phyloP scores from a whole-genome alignment of 2,329 filamentous ascomycete genomes.

The Xylaria hypoxylon region DNA sequence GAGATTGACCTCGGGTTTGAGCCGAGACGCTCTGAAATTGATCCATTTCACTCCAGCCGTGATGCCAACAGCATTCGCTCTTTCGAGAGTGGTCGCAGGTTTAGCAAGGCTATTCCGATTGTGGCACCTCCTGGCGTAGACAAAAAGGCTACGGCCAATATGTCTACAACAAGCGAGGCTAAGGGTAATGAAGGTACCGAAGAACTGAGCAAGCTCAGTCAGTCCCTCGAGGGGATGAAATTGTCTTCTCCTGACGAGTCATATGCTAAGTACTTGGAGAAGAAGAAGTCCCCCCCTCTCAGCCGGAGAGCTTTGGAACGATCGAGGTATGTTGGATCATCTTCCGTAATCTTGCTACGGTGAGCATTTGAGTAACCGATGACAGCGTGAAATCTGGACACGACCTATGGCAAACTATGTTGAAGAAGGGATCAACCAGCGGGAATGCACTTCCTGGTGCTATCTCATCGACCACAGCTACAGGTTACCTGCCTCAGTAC shows the following conservation, averaged over 20 bases:
- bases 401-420: constrained; percentile 62
- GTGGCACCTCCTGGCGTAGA: constrained; percentile 47
- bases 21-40: constrained; percentile 39
- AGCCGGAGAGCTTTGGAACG: constrained; percentile 45
- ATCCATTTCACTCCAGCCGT: constrained; percentile 46
- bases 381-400: constrained; percentile 56
- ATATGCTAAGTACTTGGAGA: constrained; percentile 30
- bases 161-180: constrained; percentile 4
- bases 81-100: constrained; percentile 42
- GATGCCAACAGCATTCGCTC: constrained; percentile 43
- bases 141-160: constrained; percentile 32
- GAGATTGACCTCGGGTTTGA: constrained; percentile 36
- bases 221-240: constrained; percentile 29
- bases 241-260: constrained; percentile 34
- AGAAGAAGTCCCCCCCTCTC: constrained; percentile 39
- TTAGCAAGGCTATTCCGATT: constrained; percentile 53
- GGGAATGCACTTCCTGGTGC: constrained; percentile 59
- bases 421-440: constrained; percentile 65
- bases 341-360: background rate
- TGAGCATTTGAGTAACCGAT: constrained; percentile 27
- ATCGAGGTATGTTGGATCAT: constrained; percentile 47
- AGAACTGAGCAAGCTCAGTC: constrained; percentile 31
- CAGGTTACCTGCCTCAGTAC: constrained; percentile 66
- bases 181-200: constrained; percentile 29
- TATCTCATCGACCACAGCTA: constrained; percentile 65